A percentile compares a stretch with the other conserved stretches of the same genome.
Evolutionary conservation across 176 grass and related monocot genomes (phyloP).

Genomic region (Hsuehochloa calcarea): DNA sequence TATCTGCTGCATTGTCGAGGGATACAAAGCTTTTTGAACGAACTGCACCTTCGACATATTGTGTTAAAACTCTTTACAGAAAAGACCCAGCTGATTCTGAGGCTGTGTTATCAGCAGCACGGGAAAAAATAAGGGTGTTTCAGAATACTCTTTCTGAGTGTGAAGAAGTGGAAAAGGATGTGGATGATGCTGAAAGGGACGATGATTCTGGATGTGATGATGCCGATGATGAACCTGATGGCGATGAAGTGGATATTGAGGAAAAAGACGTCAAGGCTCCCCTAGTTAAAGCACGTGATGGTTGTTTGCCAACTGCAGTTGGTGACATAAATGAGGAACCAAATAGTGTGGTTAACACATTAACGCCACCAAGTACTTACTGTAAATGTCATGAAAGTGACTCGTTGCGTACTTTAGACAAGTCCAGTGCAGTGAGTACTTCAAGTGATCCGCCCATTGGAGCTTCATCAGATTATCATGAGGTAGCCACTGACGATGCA

Average conservation of each 20-base stretch:
- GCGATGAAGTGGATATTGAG: conserved; percentile 58
- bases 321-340: conserved; percentile 24
- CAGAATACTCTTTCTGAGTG: conserved; percentile 69
- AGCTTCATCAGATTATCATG: conserved; percentile 36
- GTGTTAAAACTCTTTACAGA: conserved; percentile 76
- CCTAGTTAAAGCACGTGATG: conserved; percentile 25
- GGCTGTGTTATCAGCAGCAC: conserved; percentile 60
- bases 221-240: conserved; percentile 78
- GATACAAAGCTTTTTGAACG: conserved; percentile 94
- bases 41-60: conserved; percentile 93
- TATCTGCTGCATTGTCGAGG: conserved; percentile 90
- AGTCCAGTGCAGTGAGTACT: conserved; percentile 34
- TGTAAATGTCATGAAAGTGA: conserved; percentile 36
- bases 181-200: conserved; percentile 71
- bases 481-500: not conserved
- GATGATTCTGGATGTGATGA: conserved; percentile 91
- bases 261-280: conserved; percentile 48
- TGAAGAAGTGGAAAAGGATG: conserved; percentile 79
- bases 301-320: conserved; percentile 7
- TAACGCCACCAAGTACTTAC: conserved; percentile 9
- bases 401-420: conserved; percentile 33
- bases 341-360: conserved; percentile 20
- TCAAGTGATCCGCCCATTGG: conserved; percentile 38
- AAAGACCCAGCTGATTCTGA: conserved; percentile 88
- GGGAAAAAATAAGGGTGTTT: conserved; percentile 86